A percentile compares a stretch with the other conserved stretches of the same genome.
Evolutionary conservation across 805 yeast species (phyloP).

Genomic region (Kluyveromyces aestuarii): DNA sequence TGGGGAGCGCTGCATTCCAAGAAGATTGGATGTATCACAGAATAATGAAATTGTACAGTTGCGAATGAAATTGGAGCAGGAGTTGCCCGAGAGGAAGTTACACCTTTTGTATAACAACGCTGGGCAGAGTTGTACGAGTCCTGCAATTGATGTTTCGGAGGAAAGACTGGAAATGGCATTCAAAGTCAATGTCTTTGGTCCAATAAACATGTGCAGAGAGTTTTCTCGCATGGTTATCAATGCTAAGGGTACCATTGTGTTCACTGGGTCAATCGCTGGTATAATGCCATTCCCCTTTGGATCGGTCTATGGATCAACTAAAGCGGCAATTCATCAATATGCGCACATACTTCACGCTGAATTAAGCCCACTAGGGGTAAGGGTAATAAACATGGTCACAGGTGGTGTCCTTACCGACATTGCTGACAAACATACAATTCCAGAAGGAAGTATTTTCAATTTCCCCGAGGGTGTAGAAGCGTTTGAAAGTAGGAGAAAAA

Average conservation of each 20-base stretch:
- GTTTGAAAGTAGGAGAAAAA: constrained; percentile 41
- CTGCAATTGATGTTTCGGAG: constrained; percentile 59
- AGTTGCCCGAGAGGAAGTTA: constrained; percentile 38
- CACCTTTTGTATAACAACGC: constrained; percentile 70
- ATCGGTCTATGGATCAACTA: constrained; percentile 54
- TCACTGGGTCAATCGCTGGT: constrained; percentile 69
- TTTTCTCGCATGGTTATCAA: constrained; percentile 46
- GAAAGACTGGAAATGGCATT: constrained; percentile 42
- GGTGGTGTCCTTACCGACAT: constrained; percentile 71
- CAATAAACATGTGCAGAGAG: constrained; percentile 53
- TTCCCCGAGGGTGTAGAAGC: constrained; percentile 43
- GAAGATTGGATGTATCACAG: constrained; percentile 51
- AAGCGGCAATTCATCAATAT: constrained; percentile 70
- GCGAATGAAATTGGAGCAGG: constrained; percentile 32
- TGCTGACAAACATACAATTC: constrained; percentile 55
- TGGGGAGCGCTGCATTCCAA: constrained; percentile 32
- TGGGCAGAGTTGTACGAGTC: constrained; percentile 63
- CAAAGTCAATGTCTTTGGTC: constrained; percentile 64
- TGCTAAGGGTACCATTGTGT: constrained; percentile 59
- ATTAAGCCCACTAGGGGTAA: constrained; percentile 61
- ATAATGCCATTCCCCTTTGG: constrained; percentile 62
- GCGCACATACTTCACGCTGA: constrained; percentile 57
- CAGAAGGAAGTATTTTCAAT: constrained; percentile 45
- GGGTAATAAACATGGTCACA: constrained; percentile 59
- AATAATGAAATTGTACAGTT: constrained; percentile 38